A percentile compares a stretch with the other conserved stretches of the same genome.
Conservation (phyloP, 2,329 filamentous ascomycete genomes). For the Phialophora verrucosa region DNA sequence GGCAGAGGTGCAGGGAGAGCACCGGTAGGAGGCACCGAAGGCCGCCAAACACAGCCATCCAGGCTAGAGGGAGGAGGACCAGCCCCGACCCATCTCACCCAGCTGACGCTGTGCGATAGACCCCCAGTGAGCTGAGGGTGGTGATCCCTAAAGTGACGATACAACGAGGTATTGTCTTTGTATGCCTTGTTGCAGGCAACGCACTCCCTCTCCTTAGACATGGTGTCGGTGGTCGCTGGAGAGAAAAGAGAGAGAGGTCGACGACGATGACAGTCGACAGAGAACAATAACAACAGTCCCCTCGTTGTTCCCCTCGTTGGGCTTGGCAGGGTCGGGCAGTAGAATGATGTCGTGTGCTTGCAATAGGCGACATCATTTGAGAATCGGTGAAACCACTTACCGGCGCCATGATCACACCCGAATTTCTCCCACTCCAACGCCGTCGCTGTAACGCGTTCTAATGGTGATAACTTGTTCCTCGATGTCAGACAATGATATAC, state of each 20-base stretch:
- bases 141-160: conserved; percentile 19
- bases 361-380: neutral
- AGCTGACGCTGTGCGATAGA: neutral
- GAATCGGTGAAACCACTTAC: conserved; percentile 18
- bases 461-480: neutral
- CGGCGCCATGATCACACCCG: conserved; percentile 26
- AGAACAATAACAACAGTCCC: neutral
- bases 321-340: conserved; percentile 8
- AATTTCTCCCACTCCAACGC: neutral
- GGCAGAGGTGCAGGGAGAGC: conserved; percentile 34
- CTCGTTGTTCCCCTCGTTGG: conserved; percentile 4
- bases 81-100: conserved; percentile 1
- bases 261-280: conserved; percentile 3
- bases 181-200: conserved; percentile 14
- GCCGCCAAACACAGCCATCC: neutral
- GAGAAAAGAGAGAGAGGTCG: conserved; percentile 1
- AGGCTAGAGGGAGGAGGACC: neutral
- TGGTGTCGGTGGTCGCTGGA: neutral
- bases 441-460: neutral
- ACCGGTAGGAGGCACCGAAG: conserved; percentile 12
- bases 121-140: conserved; percentile 14
- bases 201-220: neutral
- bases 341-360: conserved; percentile 9
- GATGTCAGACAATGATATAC: neutral
- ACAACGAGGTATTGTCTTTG: conserved; percentile 1